A percentile compares a stretch with the other conserved stretches of the same genome.
Evolutionary conservation across 2,329 filamentous ascomycete genomes (phyloP).

Genomic region (Ilyonectria robusta): DNA sequence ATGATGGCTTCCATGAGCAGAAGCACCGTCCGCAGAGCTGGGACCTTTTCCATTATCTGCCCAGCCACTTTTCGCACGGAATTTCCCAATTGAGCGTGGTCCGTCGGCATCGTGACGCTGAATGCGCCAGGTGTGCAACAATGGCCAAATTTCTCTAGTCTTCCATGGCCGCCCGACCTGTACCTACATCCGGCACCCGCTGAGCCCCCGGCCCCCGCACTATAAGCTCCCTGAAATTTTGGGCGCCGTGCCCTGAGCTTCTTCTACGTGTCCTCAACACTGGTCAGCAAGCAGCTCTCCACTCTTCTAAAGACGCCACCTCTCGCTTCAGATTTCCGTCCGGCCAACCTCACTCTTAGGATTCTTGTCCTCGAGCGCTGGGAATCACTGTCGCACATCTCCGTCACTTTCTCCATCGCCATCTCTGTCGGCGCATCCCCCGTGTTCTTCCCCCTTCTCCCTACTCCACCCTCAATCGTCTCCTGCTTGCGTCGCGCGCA

Average conservation of each 20-base stretch:
- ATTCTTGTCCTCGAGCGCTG: conserved; percentile 48
- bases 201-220: conserved; percentile 37
- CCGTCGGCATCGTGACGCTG: conserved; percentile 25
- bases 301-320: conserved; percentile 47
- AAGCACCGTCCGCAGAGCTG: neutral
- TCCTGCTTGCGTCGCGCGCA: conserved; percentile 38
- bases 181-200: conserved; percentile 30
- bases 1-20: neutral
- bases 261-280: conserved; percentile 55
- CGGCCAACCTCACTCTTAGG: conserved; percentile 49
- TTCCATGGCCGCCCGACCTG: conserved; percentile 37
- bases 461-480: conserved; percentile 19
- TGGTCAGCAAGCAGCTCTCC: conserved; percentile 44
- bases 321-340: conserved; percentile 37
- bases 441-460: conserved; percentile 22
- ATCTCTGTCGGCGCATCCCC: conserved; percentile 17
- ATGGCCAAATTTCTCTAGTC: conserved; percentile 37
- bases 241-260: conserved; percentile 33
- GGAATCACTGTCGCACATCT: conserved; percentile 35
- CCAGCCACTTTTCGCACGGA: conserved; percentile 9
- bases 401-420: conserved; percentile 20
- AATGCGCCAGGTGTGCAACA: conserved; percentile 20
- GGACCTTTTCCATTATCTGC: conserved; percentile 1
- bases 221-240: conserved; percentile 47
- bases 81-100: conserved; percentile 29